Evolutionary conservation across 805 yeast species (phyloP).

Genomic region (Sugiyamaella valdiviana): DNA sequence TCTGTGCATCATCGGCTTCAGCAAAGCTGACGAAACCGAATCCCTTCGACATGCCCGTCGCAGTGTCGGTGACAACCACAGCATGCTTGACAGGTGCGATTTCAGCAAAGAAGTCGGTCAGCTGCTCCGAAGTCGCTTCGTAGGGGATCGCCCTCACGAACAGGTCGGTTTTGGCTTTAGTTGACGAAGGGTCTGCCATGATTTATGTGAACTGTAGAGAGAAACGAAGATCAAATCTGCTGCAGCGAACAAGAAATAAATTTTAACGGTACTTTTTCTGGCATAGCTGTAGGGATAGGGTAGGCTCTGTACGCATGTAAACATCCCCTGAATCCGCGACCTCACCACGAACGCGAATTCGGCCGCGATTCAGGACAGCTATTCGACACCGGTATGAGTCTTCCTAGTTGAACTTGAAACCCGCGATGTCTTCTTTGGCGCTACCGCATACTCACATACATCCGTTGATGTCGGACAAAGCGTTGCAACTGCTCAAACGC

Average conservation of each 20-base stretch:
- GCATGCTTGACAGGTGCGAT: constrained; percentile 95
- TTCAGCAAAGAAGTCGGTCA: constrained; percentile 80
- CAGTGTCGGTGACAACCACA: constrained; percentile 73
- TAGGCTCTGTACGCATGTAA: neutral
- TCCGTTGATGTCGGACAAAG: constrained; percentile 11
- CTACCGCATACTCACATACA: constrained; percentile 15
- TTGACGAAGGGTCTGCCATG: neutral
- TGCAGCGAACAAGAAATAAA: neutral
- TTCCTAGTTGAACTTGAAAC: neutral
- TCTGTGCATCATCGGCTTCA: constrained; percentile 71
- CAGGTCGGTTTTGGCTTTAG: constrained; percentile 33
- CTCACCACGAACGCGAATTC: too few species aligned
- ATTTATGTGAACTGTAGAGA: neutral
- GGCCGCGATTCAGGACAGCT: neutral
- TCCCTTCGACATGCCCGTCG: constrained; percentile 71
- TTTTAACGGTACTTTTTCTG: neutral
- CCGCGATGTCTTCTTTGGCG: neutral
- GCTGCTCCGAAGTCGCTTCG: constrained; percentile 72
- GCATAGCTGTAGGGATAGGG: neutral
- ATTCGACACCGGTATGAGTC: neutral
- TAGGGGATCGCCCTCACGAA: constrained; percentile 83
- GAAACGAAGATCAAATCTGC: neutral
- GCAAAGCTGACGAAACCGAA: constrained; percentile 94
- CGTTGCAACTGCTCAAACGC: constrained; percentile 6
- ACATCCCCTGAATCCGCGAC: too few species aligned